phyloP scores from a whole-genome alignment of 495 filamentous ascomycete genomes.

The Alectoria sarmentosa region DNA sequence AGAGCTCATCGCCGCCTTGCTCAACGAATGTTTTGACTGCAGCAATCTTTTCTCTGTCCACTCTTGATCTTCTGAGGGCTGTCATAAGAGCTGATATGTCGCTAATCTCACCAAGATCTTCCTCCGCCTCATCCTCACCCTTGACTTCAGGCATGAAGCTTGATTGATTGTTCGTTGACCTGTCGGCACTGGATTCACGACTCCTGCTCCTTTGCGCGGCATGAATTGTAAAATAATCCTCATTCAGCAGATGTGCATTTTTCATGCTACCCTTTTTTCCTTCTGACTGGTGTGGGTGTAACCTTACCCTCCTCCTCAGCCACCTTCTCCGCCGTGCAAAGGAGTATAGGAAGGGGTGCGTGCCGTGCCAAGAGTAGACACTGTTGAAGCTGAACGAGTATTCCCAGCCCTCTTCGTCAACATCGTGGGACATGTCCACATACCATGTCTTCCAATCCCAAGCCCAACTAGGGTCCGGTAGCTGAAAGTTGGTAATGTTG shows the following conservation, averaged over 20 bases:
- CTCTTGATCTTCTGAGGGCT: constrained; percentile 55
- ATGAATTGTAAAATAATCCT: constrained; percentile 86
- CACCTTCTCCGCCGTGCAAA: constrained; percentile 86
- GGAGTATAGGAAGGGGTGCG: constrained; percentile 83
- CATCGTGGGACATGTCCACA: constrained; percentile 79
- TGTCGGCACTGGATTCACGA: constrained; percentile 34
- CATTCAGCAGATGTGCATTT: constrained; percentile 58
- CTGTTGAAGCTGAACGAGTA: constrained; percentile 82
- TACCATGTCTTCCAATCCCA: constrained; percentile 96
- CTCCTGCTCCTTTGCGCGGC: constrained; percentile 35
- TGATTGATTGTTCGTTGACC: constrained; percentile 22
- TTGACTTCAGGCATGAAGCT: constrained; percentile 31
- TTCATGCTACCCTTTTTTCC: constrained; percentile 33
- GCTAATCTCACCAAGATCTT: constrained; percentile 48
- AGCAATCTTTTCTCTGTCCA: constrained; percentile 88
- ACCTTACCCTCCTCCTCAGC: constrained; percentile 76
- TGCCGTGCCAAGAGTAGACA: constrained; percentile 81
- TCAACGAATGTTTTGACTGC: constrained; percentile 70
- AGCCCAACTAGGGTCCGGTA: constrained; percentile 92
- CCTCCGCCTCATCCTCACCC: constrained; percentile 33
- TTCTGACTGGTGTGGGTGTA: constrained; percentile 32
- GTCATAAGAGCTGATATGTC: constrained; percentile 59
- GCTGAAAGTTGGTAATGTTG: constrained; percentile 81
- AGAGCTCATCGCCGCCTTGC: constrained; percentile 72
- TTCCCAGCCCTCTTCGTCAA: constrained; percentile 92